These are phyloP conservation scores for Populus pruinosa DNA, from an alignment of 345 rosid species.

Conservation along the genomic window DNA sequence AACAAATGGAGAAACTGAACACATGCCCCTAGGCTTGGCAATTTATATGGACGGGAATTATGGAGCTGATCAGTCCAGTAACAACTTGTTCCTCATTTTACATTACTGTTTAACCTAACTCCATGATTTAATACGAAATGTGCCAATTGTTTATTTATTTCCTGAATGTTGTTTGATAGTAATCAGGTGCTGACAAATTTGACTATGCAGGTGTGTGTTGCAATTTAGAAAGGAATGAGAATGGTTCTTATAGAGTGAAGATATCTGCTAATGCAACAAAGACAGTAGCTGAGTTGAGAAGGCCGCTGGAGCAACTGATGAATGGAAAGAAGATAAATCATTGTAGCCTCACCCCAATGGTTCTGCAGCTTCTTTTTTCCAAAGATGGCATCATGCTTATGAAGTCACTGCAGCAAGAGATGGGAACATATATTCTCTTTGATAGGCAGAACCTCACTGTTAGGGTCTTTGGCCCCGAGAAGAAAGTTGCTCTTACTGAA, in stretches of 20 bases:
- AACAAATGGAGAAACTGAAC: too few relatives aligned
- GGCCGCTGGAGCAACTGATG: constrained; percentile 72
- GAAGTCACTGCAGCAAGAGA: constrained; percentile 58
- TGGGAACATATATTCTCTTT: constrained; percentile 55
- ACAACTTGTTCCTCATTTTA: not conserved
- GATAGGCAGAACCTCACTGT: constrained; percentile 46
- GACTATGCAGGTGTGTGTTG: constrained; percentile 47
- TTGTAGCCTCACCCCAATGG: constrained; percentile 46
- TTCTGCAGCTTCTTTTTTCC: constrained; percentile 58
- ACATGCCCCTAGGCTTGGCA: too few relatives aligned
- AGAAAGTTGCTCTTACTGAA: constrained; percentile 45
- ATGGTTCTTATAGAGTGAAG: constrained; percentile 55
- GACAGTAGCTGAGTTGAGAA: constrained; percentile 73
- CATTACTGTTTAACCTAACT: not conserved
- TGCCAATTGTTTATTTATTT: not conserved
- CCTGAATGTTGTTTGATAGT: not conserved
- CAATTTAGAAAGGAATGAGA: constrained; percentile 36
- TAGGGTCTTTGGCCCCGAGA: constrained; percentile 60
- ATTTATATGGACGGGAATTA: too few relatives aligned
- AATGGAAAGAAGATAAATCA: constrained; percentile 58
- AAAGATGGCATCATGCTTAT: constrained; percentile 51
- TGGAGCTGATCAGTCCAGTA: too few relatives aligned
- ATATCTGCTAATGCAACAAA: constrained; percentile 72
- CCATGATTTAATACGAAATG: not conserved
- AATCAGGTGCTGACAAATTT: not conserved